These are phyloP conservation scores for Fistulinella prunicolor DNA, from an alignment of 768 basidiomycete species.

Conservation along the genomic window DNA sequence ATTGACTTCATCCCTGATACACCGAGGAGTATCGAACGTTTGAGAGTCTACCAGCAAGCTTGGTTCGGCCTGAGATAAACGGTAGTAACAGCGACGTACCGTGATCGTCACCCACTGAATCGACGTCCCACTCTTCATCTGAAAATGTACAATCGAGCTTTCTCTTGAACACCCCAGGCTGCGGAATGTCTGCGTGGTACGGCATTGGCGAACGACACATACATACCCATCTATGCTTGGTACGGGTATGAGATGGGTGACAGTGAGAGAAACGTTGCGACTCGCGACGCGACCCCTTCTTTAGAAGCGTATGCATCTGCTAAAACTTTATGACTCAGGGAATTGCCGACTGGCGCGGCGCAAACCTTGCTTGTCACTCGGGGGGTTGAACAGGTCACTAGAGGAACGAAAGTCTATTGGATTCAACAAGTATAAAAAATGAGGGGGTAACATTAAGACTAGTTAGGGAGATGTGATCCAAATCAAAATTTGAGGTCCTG, in stretches of 20 bases:
- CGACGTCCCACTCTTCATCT: constrained; percentile 11
- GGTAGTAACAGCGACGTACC: constrained; percentile 14
- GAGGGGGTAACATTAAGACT: too few relatives aligned
- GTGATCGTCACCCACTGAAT: constrained; percentile 8
- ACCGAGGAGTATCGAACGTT: constrained; percentile 11
- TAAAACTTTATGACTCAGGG: too few relatives aligned
- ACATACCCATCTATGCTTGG: constrained; percentile 19
- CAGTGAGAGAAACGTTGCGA: too few relatives aligned
- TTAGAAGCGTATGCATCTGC: too few relatives aligned
- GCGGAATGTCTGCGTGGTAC: constrained; percentile 14
- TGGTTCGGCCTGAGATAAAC: not conserved
- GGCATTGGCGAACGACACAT: constrained; percentile 23
- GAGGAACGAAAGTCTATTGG: too few relatives aligned
- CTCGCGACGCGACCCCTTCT: too few relatives aligned
- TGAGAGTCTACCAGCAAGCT: constrained; percentile 11
- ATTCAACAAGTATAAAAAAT: too few relatives aligned
- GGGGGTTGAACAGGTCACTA: too few relatives aligned
- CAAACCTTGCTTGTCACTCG: too few relatives aligned
- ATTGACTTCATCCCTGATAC: constrained; percentile 38
- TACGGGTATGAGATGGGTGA: not conserved
- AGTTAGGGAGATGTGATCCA: too few relatives aligned
- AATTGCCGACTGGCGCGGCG: too few relatives aligned
- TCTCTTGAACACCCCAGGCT: constrained; percentile 8
- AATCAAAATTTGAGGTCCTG: too few relatives aligned
- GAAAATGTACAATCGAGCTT: constrained; percentile 6